Percentiles rank a stretch among this genome's conserved stretches.
Conservation (phyloP, 345 rosid genomes). For the Aquilaria malaccensis region DNA sequence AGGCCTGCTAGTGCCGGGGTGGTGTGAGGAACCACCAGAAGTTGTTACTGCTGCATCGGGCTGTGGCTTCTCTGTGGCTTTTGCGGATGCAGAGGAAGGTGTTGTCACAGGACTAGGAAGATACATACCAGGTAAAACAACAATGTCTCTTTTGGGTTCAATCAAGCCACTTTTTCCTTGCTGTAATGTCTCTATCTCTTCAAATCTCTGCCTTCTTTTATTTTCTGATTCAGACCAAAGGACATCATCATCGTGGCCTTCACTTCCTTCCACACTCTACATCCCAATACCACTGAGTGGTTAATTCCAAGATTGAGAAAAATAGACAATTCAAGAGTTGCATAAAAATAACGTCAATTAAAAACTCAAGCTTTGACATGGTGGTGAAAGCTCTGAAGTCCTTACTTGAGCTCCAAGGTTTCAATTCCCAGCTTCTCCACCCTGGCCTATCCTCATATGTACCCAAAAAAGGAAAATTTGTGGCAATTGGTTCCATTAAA, state of each 20-base stretch:
- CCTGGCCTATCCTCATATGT: too few relatives aligned
- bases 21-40: slow-evolving; percentile 26
- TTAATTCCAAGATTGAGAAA: neutral
- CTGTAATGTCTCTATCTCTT: slow-evolving; percentile 48
- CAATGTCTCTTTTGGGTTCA: slow-evolving; percentile 46
- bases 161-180: slow-evolving; percentile 61
- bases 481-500: too few relatives aligned
- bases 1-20: slow-evolving; percentile 18
- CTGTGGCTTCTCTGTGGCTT: slow-evolving; percentile 33
- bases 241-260: slow-evolving; percentile 26
- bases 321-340: too few relatives aligned
- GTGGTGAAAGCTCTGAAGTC: neutral
- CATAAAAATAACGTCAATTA: too few relatives aligned
- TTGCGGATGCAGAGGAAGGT: slow-evolving; percentile 21
- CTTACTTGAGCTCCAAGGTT: neutral
- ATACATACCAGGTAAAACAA: slow-evolving; percentile 69
- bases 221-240: slow-evolving; percentile 55
- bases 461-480: too few relatives aligned
- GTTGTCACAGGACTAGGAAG: slow-evolving; percentile 36
- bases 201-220: slow-evolving; percentile 56
- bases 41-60: slow-evolving; percentile 17
- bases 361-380: too few relatives aligned
- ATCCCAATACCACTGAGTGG: slow-evolving; percentile 7
- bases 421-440: too few relatives aligned
- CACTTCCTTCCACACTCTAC: slow-evolving; percentile 31